Percentiles rank a stretch among this genome's conserved stretches.
These are phyloP conservation scores for Colletotrichum sp. DNA, from an alignment of 2,329 filamentous ascomycete species.

Conservation along the genomic window DNA sequence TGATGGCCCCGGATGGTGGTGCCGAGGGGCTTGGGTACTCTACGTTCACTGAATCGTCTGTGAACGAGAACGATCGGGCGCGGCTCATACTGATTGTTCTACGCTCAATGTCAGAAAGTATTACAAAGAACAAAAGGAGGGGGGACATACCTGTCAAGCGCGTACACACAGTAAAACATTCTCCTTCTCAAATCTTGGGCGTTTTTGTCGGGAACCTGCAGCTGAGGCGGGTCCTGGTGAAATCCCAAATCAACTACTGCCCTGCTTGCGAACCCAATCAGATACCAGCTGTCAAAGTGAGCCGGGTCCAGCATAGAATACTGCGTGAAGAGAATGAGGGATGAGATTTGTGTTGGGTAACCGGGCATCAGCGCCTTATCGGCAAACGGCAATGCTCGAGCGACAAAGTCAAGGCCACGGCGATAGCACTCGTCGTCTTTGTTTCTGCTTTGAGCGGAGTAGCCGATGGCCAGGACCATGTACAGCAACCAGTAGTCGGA, in stretches of 20 bases:
- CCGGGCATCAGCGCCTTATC: conserved; percentile 87
- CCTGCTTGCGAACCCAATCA: conserved; percentile 88
- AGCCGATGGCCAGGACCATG: conserved; percentile 87
- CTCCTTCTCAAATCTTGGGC: conserved; percentile 79
- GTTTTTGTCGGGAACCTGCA: conserved; percentile 69
- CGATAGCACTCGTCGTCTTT: conserved; percentile 69
- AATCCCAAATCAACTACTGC: conserved; percentile 89
- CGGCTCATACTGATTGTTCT: conserved; percentile 90
- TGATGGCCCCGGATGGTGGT: conserved; percentile 44
- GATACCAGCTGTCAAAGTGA: conserved; percentile 92
- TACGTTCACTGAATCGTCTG: conserved; percentile 85
- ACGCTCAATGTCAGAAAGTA: conserved; percentile 1
- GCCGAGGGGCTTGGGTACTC: conserved; percentile 68
- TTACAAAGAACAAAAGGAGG: no score
- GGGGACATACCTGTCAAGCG: conserved; percentile 85
- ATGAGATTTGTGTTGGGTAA: conserved; percentile 84
- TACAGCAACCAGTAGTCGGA: conserved; percentile 87
- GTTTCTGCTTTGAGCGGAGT: conserved; percentile 73
- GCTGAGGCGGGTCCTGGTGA: conserved; percentile 85
- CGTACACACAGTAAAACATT: conserved; percentile 91
- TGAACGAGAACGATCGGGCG: conserved; percentile 89
- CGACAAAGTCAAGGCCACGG: conserved; percentile 61
- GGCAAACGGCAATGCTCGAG: conserved; percentile 74
- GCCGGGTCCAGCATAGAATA: conserved; percentile 90
- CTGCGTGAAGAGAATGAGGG: conserved; percentile 82